Conservation (phyloP, 495 filamentous ascomycete species). For the Aspergillus haitiensis region DNA sequence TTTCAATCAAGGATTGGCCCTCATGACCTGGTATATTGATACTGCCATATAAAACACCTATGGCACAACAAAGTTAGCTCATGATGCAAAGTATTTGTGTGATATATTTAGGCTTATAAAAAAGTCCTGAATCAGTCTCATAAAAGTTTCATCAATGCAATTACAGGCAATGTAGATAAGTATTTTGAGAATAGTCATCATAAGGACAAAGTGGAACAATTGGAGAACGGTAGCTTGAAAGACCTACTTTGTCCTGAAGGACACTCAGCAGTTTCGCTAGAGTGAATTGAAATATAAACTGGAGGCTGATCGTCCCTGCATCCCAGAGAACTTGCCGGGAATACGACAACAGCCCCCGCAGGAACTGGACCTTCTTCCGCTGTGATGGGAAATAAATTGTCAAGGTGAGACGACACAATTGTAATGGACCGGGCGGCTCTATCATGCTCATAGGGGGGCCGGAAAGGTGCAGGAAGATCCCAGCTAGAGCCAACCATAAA, state of each 20-base stretch:
- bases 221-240: conserved; percentile 23
- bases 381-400: conserved; percentile 64
- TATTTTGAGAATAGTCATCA: conserved; percentile 80
- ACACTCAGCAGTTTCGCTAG: conserved; percentile 86
- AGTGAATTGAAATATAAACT: conserved; percentile 75
- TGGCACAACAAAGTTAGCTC: conserved; percentile 46
- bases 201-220: conserved; percentile 44
- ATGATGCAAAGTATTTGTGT: conserved; percentile 17
- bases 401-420: conserved; percentile 67
- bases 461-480: conserved; percentile 36
- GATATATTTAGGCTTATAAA: conserved; percentile 9
- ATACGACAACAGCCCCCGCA: conserved; percentile 71
- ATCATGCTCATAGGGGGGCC: conserved; percentile 25
- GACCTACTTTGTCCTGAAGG: conserved; percentile 83
- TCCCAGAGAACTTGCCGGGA: conserved; percentile 56
- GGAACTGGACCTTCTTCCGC: conserved; percentile 73
- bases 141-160: conserved; percentile 72
- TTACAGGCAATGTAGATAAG: conserved; percentile 99
- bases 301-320: conserved; percentile 46
- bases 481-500: conserved; percentile 53
- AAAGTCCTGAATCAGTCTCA: conserved; percentile 72
- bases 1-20: conserved; percentile 46
- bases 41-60: conserved; percentile 73
- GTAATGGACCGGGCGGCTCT: conserved; percentile 52
- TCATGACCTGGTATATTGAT: conserved; percentile 38